These are phyloP conservation scores for Sporisorium scitamineum DNA, from an alignment of 1,284 basidiomycete species.

Conservation along the genomic window DNA sequence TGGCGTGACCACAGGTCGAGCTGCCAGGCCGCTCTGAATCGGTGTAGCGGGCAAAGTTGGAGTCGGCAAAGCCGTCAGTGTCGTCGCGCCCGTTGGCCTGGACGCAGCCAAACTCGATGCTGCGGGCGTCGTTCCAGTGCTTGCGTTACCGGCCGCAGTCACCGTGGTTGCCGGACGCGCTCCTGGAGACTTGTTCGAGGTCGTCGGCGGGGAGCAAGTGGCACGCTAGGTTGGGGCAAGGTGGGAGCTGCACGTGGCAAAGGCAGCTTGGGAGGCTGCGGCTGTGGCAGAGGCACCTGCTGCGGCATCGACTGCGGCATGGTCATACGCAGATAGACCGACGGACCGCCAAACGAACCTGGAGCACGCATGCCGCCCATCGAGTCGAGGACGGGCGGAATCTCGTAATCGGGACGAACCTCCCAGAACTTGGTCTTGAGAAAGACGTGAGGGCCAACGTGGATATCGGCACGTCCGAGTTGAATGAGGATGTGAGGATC, in stretches of 20 bases:
- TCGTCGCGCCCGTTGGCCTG: slow-evolving; percentile 4
- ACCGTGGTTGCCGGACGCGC: slow-evolving; percentile 21
- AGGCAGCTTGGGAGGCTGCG: slow-evolving; percentile 30
- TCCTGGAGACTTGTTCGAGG: slow-evolving; percentile 5
- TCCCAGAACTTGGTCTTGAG: slow-evolving; percentile 64
- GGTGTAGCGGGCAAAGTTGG: slow-evolving; percentile 35
- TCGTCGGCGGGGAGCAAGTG: slow-evolving; percentile 23
- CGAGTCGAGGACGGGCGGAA: slow-evolving; percentile 25
- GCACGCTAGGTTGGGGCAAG: slow-evolving; percentile 24
- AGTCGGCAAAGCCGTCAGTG: slow-evolving; percentile 20
- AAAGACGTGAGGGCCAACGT: slow-evolving; percentile 62
- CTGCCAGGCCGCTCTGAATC: slow-evolving; percentile 13
- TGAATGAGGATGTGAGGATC: slow-evolving; percentile 58
- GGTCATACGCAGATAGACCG: slow-evolving; percentile 17
- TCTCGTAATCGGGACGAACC: slow-evolving; percentile 51
- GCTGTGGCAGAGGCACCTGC: slow-evolving; percentile 33
- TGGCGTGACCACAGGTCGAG: slow-evolving; percentile 11
- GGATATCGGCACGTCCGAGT: slow-evolving; percentile 62
- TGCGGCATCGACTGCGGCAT: slow-evolving; percentile 21
- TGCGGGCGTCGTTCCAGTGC: not conserved
- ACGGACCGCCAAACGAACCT: slow-evolving; percentile 13
- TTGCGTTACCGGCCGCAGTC: slow-evolving; percentile 3
- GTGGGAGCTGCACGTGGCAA: slow-evolving; percentile 25
- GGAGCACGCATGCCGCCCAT: slow-evolving; percentile 27
- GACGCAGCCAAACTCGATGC: not conserved